Percentiles rank a stretch among this genome's conserved stretches.
Evolutionary conservation across 208 protist species (phyloP).

Genomic region (Polymyxa betae): DNA sequence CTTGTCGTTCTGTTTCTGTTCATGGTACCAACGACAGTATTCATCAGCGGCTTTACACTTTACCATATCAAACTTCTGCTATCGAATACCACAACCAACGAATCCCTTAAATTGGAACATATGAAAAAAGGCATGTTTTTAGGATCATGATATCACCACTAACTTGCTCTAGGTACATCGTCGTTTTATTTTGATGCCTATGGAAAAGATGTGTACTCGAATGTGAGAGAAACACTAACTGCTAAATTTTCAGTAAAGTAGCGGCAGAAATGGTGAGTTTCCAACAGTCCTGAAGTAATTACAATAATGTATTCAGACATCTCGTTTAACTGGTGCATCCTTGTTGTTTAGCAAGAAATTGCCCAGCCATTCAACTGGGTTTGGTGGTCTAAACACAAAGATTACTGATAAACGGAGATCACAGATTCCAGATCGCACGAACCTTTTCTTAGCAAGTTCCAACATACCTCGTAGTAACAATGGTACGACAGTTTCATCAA

Average conservation of each 20-base stretch:
- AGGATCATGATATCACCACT: too few species aligned
- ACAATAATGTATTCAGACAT: not conserved
- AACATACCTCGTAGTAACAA: conserved; percentile 45
- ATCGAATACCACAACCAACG: conserved; percentile 9
- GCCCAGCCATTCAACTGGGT: not conserved
- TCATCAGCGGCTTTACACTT: not conserved
- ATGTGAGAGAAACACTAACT: not conserved
- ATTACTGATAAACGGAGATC: not conserved
- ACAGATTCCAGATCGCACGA: too few species aligned
- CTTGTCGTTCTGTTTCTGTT: not conserved
- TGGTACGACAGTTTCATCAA: conserved; percentile 45
- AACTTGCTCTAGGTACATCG: not conserved
- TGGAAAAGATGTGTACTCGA: not conserved
- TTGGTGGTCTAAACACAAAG: not conserved
- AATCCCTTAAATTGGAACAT: not conserved
- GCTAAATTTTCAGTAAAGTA: not conserved
- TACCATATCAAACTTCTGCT: not conserved
- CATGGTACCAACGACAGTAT: not conserved
- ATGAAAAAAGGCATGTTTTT: not conserved
- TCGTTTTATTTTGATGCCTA: not conserved
- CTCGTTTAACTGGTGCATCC: not conserved
- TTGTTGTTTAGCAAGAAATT: conserved; percentile 54
- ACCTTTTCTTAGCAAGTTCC: conserved; percentile 35
- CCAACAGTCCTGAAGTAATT: not conserved
- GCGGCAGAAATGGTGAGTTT: not conserved